These are phyloP conservation scores for Sedum album DNA, from an alignment of 164 flowering plant species.

Conservation along the genomic window DNA sequence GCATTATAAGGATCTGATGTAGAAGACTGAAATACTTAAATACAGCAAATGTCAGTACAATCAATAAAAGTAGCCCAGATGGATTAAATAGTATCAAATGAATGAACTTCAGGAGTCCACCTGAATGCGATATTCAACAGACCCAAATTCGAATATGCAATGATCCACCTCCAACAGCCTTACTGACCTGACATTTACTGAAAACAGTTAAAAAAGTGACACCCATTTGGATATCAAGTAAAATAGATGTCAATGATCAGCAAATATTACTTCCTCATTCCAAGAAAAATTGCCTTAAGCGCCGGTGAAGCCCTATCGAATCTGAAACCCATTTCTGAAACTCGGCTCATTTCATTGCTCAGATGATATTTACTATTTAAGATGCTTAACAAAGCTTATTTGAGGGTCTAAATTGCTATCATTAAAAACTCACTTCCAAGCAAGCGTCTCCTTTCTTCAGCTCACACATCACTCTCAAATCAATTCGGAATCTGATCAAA, in stretches of 20 bases:
- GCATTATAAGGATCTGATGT: constrained; percentile 39
- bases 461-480: not conserved
- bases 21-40: constrained; percentile 34
- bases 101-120: constrained; percentile 20
- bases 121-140: constrained; percentile 73
- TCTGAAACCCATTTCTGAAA: constrained; percentile 24
- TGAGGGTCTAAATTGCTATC: not conserved
- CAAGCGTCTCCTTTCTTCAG: not conserved
- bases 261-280: constrained; percentile 35
- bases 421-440: not conserved
- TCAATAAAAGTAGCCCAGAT: not conserved
- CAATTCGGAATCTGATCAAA: not conserved
- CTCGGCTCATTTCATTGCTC: not conserved
- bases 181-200: constrained; percentile 33
- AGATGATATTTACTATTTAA: not conserved
- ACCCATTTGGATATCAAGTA: not conserved
- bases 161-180: constrained; percentile 56
- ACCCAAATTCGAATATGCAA: constrained; percentile 72
- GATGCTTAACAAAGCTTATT: not conserved
- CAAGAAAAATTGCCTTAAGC: constrained; percentile 55
- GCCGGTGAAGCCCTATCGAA: constrained; percentile 52
- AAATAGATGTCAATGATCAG: not conserved
- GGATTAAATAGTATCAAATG: not conserved
- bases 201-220: not conserved
- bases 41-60: not conserved